Conservation (phyloP, 2,329 filamentous ascomycete genomes). For the Fusarium nelsonii region DNA sequence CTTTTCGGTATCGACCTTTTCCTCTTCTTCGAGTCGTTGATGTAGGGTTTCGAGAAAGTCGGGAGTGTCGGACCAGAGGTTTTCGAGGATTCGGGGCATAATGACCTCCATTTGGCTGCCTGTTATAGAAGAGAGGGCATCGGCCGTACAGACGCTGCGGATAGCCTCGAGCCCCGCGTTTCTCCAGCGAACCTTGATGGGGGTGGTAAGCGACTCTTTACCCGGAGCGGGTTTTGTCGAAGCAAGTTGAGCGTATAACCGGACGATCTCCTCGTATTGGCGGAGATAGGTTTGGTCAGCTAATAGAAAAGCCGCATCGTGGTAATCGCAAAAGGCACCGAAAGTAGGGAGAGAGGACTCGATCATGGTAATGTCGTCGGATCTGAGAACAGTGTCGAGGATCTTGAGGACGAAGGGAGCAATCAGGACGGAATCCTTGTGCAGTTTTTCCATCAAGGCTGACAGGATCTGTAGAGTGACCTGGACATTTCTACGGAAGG, state of each 20-base stretch:
- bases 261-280: slow-evolving; percentile 86
- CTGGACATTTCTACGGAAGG: slow-evolving; percentile 80
- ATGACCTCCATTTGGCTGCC: slow-evolving; percentile 82
- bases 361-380: slow-evolving; percentile 90
- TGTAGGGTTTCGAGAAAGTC: slow-evolving; percentile 77
- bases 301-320: slow-evolving; percentile 86
- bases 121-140: slow-evolving; percentile 80
- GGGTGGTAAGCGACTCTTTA: slow-evolving; percentile 72
- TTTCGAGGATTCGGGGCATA: slow-evolving; percentile 87
- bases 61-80: slow-evolving; percentile 81
- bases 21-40: slow-evolving; percentile 74
- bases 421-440: slow-evolving; percentile 90
- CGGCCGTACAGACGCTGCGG: slow-evolving; percentile 82
- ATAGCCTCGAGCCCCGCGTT: slow-evolving; percentile 82
- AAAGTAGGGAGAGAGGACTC: slow-evolving; percentile 91
- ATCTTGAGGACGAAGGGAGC: slow-evolving; percentile 87
- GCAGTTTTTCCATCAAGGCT: slow-evolving; percentile 91
- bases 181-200: slow-evolving; percentile 82
- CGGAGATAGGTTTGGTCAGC: slow-evolving; percentile 86
- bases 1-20: slow-evolving; percentile 75
- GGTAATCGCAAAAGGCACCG: slow-evolving; percentile 87
- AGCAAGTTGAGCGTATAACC: slow-evolving; percentile 82
- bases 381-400: slow-evolving; percentile 83
- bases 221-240: slow-evolving; percentile 68
- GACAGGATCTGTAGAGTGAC: slow-evolving; percentile 94